phyloP scores from a whole-genome alignment of 1,284 basidiomycete genomes.

The Rhodotorula glutinis region DNA sequence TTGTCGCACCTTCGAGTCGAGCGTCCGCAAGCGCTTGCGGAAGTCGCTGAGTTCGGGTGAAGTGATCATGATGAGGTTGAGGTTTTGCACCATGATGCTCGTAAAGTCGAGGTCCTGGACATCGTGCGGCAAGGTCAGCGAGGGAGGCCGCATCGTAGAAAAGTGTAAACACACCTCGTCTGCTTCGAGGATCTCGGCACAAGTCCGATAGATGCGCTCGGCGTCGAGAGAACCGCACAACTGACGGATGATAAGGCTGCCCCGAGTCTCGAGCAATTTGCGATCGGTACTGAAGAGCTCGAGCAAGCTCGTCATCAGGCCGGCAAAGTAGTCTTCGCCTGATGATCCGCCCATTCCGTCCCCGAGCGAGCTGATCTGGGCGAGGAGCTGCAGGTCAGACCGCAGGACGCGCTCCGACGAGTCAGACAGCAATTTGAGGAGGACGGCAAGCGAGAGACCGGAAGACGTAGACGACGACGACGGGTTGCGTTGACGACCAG shows the following conservation, averaged over 20 bases:
- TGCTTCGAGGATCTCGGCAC: constrained; percentile 95
- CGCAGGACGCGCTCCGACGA: constrained; percentile 97
- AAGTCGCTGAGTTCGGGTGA: constrained; percentile 94
- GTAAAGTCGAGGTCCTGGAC: constrained; percentile 91
- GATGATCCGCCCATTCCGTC: background rate
- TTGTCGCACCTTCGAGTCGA: constrained; percentile 74
- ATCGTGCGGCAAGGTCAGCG: background rate
- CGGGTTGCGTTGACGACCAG: constrained; percentile 7
- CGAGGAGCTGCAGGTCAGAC: constrained; percentile 88
- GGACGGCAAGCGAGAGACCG: constrained; percentile 65
- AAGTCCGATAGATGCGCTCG: constrained; percentile 90
- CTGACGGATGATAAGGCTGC: constrained; percentile 93
- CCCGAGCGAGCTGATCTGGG: constrained; percentile 85
- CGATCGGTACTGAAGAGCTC: constrained; percentile 94
- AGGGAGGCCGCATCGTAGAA: background rate
- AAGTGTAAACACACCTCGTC: constrained; percentile 67
- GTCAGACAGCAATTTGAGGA: constrained; percentile 94
- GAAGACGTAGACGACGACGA: constrained; percentile 19
- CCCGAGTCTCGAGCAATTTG: constrained; percentile 81
- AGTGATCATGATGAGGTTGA: constrained; percentile 94
- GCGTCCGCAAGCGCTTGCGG: constrained; percentile 81
- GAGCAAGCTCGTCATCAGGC: constrained; percentile 91
- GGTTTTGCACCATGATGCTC: constrained; percentile 92
- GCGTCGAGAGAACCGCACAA: constrained; percentile 91
- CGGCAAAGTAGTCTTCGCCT: constrained; percentile 82